phyloP scores from a whole-genome alignment of 2,329 filamentous ascomycete species.

The Hypoxylon rubiginosum region DNA sequence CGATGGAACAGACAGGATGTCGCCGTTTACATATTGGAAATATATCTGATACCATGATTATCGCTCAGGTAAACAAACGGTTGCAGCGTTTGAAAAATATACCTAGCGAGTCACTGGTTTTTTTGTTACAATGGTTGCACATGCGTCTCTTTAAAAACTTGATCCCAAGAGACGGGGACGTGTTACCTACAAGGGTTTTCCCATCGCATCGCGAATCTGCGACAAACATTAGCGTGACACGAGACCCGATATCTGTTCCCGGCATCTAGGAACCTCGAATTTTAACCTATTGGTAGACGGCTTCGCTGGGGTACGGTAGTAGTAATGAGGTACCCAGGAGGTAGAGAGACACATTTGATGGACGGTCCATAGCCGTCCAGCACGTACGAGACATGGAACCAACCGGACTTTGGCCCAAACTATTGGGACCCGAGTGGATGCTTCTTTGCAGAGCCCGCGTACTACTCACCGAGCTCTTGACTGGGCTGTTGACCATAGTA shows the following conservation, averaged over 20 bases:
- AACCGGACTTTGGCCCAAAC: conserved; percentile 41
- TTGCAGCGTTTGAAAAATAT: not conserved
- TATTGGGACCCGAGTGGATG: conserved; percentile 40
- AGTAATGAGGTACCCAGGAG: conserved; percentile 13
- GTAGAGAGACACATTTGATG: conserved; percentile 24
- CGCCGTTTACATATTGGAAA: not conserved
- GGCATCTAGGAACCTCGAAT: conserved; percentile 39
- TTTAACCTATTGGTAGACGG: conserved; percentile 26
- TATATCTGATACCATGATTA: not conserved
- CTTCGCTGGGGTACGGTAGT: conserved; percentile 12
- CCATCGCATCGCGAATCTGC: conserved; percentile 43
- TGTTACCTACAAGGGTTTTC: conserved; percentile 35
- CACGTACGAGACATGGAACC: conserved; percentile 42
- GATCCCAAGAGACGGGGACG: conserved; percentile 41
- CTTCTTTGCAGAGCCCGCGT: conserved; percentile 28
- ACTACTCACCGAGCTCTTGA: conserved; percentile 12
- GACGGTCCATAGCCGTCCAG: conserved; percentile 35
- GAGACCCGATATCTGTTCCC: conserved; percentile 35
- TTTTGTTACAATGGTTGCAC: conserved; percentile 21
- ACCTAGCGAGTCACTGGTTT: not conserved
- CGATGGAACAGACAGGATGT: not conserved
- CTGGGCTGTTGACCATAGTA: not conserved
- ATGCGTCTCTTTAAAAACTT: conserved; percentile 31
- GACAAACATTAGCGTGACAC: conserved; percentile 40
- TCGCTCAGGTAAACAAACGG: not conserved